Evolutionary conservation across 2,329 filamentous ascomycete species (phyloP).

Genomic region (Fusarium sp.): DNA sequence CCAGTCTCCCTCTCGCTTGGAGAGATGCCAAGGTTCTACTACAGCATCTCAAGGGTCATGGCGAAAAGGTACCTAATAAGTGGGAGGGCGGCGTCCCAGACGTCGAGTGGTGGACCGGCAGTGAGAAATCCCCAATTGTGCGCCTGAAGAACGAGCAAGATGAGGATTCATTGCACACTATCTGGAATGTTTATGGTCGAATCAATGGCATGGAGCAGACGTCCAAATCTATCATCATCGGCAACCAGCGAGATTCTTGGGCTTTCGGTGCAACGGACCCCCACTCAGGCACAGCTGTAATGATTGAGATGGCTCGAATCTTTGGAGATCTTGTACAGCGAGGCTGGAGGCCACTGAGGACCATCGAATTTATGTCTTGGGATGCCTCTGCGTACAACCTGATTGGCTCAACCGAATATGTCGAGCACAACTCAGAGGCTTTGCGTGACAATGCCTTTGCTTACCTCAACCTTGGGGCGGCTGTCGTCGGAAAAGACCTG

Average conservation of each 20-base stretch:
- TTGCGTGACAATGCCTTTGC: conserved; percentile 80
- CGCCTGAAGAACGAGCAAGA: conserved; percentile 88
- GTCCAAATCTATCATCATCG: conserved; percentile 85
- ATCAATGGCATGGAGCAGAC: conserved; percentile 85
- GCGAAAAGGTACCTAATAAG: conserved; percentile 69
- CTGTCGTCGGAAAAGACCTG: conserved; percentile 78
- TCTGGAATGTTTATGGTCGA: conserved; percentile 90
- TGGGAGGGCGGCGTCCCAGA: conserved; percentile 84
- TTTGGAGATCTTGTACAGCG: conserved; percentile 79
- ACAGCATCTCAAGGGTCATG: conserved; percentile 77
- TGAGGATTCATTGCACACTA: conserved; percentile 80
- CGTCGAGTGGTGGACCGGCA: conserved; percentile 86
- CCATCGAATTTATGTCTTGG: conserved; percentile 97
- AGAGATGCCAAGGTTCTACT: conserved; percentile 84
- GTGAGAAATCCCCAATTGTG: conserved; percentile 76
- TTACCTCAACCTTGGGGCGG: conserved; percentile 91
- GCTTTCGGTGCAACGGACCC: conserved; percentile 87
- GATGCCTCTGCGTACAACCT: conserved; percentile 93
- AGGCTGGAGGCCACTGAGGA: conserved; percentile 92
- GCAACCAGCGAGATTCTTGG: conserved; percentile 94
- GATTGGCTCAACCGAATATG: conserved; percentile 92
- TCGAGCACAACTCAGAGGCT: conserved; percentile 80
- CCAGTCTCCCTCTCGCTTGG: conserved; percentile 90
- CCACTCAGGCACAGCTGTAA: conserved; percentile 86
- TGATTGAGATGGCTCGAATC: conserved; percentile 87